Percentiles rank a stretch among this genome's conserved stretches.
Evolutionary conservation across 257 asterid species (phyloP).

Genomic region (Hygrophila difformis): DNA sequence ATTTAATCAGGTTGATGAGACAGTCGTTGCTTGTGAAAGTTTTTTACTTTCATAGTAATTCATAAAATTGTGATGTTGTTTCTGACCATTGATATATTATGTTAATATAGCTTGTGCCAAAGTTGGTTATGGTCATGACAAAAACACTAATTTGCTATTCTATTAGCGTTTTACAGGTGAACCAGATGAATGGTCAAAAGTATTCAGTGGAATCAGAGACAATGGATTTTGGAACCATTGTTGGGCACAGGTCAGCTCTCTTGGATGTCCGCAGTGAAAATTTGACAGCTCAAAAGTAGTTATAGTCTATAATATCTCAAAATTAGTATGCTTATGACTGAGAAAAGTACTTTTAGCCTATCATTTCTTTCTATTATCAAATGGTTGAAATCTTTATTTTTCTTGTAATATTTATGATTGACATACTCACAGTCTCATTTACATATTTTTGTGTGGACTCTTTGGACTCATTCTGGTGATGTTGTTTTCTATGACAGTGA

Average conservation of each 20-base stretch:
- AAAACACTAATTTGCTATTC: too few species aligned
- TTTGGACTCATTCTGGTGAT: slow-evolving; percentile 11
- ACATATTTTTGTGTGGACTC: neutral
- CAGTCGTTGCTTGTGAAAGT: neutral
- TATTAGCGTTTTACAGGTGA: slow-evolving; percentile 17
- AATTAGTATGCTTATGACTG: neutral
- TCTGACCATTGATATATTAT: too few species aligned
- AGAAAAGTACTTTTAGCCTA: too few species aligned
- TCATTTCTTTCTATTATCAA: too few species aligned
- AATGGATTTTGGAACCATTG: slow-evolving; percentile 21
- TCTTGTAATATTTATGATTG: neutral
- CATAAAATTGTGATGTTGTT: too few species aligned
- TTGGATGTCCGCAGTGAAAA: slow-evolving; percentile 17
- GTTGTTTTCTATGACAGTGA: slow-evolving; percentile 27
- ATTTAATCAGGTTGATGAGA: slow-evolving; percentile 29
- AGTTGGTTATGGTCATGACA: neutral
- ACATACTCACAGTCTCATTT: neutral
- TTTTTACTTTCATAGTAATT: neutral
- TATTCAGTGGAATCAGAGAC: slow-evolving; percentile 23
- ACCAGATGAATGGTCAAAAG: slow-evolving; percentile 15
- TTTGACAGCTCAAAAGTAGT: slow-evolving; percentile 22
- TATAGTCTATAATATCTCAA: neutral
- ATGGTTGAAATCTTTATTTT: neutral
- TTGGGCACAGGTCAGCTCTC: slow-evolving; percentile 17
- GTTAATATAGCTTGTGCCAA: too few species aligned